Evolutionary conservation across 208 protist species (phyloP), one percentile per base, ranked within the genome.

Genomic region (Dictyostelium gargantuum): DNA sequence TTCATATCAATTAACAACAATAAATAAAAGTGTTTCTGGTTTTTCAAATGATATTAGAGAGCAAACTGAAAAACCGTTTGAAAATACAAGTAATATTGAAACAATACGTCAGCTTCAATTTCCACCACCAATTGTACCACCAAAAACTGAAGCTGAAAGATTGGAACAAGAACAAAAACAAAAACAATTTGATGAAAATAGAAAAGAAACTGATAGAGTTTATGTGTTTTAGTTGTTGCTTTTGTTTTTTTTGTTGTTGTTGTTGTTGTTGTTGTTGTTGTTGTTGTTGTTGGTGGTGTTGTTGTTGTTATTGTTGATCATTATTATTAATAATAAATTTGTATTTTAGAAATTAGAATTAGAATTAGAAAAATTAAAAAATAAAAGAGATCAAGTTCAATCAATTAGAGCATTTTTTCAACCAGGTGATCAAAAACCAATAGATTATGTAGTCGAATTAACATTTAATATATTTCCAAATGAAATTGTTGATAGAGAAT

Each of bases 31-130:
- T 44, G 73, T 85, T 58, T 26, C 23, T n/a, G 80, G 80, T 46
- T 85, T 85, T 66, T 85, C 80, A 32, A 50, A 75, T 19, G 80
- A 85, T 9, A 56, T 70, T 48, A 73, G 80, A 58, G 56, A 68
- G 6, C 3, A 26, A 3, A 85, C 44, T 38, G 50, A 23, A 17
- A 85, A 75, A 46, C 80, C 80, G 21, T 84, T 84, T 42, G 44
- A 54, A 11, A 32, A n/a, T 15, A 54, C 4, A 4, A 44, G 40
- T 32, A 54, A 48, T 35, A 17, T 85, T 15, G 80, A 85, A 35
- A 19, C 13, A 42, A 44, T 11, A 9, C 73, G 73, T 15, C 10
- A 23, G 29, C 54, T 85, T 29, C 2, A 6, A 32, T 85, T 85
- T 17, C 80, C 80, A 58, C 80, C 80, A 26, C 42, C 80, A 58